Evolutionary conservation across 1,139 yeast species (phyloP).

Genomic region (Saccharomyces hybrid): DNA sequence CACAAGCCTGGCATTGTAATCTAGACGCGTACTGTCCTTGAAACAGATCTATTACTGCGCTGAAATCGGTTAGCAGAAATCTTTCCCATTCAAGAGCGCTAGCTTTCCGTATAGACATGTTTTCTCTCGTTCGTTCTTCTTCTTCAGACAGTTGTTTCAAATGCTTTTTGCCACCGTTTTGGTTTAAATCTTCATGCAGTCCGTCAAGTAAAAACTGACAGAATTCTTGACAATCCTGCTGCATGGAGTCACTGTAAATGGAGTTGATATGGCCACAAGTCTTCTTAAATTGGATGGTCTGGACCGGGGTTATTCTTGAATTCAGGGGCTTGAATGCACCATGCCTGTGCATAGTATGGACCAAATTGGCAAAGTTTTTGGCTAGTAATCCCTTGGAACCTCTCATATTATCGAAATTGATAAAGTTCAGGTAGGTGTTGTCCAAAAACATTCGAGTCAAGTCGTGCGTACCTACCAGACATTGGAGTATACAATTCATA

Average conservation of each 20-base stretch:
- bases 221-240: slow-evolving; percentile 91
- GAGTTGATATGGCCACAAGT: slow-evolving; percentile 59
- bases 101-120: slow-evolving; percentile 68
- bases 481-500: slow-evolving; percentile 86
- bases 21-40: slow-evolving; percentile 85
- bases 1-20: slow-evolving; percentile 65
- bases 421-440: slow-evolving; percentile 56
- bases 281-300: slow-evolving; percentile 42
- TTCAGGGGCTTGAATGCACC: background rate
- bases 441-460: slow-evolving; percentile 41
- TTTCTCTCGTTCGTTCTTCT: slow-evolving; percentile 70
- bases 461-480: slow-evolving; percentile 48
- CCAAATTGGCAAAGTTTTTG: slow-evolving; percentile 55
- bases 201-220: slow-evolving; percentile 76
- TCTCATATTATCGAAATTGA: slow-evolving; percentile 61
- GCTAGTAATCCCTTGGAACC: slow-evolving; percentile 83
- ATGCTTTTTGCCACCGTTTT: slow-evolving; percentile 46
- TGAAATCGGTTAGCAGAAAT: slow-evolving; percentile 70
- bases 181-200: slow-evolving; percentile 78
- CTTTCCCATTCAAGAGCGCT: slow-evolving; percentile 91
- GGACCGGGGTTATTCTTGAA: slow-evolving; percentile 29
- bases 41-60: slow-evolving; percentile 71
- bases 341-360: slow-evolving; percentile 45
- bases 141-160: slow-evolving; percentile 54
- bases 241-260: slow-evolving; percentile 61